Percentiles rank a stretch among this genome's conserved stretches.
Conservation (phyloP, 2,329 filamentous ascomycete species). For the Cucurbitaria berberidis region DNA sequence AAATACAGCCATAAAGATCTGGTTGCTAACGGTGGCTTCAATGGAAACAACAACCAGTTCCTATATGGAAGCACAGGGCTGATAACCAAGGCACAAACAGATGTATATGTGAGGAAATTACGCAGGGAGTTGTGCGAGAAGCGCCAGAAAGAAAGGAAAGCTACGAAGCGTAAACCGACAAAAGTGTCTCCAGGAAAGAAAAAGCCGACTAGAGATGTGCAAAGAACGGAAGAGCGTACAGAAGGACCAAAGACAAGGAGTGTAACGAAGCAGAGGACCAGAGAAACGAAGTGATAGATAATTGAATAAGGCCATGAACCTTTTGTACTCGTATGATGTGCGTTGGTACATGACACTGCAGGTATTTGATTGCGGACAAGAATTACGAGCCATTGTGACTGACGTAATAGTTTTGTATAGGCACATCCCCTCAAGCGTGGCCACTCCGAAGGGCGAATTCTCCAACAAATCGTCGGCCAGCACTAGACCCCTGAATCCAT, state of each 20-base stretch:
- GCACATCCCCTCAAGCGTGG: background rate
- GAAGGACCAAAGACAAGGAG: background rate
- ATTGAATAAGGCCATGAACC: background rate
- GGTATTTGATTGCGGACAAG: background rate
- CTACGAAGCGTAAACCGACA: background rate
- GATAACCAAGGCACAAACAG: background rate
- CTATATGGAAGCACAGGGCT: background rate
- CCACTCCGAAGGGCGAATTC: conserved; percentile 1
- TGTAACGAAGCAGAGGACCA: background rate
- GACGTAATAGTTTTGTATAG: background rate
- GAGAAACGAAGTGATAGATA: background rate
- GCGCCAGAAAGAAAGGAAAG: background rate
- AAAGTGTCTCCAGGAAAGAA: background rate
- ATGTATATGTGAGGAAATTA: background rate
- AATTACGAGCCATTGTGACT: background rate
- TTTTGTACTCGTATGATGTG: background rate
- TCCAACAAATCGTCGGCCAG: conserved; percentile 10
- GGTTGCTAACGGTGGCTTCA: background rate
- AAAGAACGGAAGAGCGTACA: background rate
- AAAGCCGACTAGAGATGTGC: background rate
- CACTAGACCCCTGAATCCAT: conserved; percentile 10
- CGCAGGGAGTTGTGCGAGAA: background rate
- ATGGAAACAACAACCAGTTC: background rate
- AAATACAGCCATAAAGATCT: background rate
- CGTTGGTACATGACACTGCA: background rate